Conservation (phyloP, 2,329 filamentous ascomycete genomes). For the Diplodia intermedia region DNA sequence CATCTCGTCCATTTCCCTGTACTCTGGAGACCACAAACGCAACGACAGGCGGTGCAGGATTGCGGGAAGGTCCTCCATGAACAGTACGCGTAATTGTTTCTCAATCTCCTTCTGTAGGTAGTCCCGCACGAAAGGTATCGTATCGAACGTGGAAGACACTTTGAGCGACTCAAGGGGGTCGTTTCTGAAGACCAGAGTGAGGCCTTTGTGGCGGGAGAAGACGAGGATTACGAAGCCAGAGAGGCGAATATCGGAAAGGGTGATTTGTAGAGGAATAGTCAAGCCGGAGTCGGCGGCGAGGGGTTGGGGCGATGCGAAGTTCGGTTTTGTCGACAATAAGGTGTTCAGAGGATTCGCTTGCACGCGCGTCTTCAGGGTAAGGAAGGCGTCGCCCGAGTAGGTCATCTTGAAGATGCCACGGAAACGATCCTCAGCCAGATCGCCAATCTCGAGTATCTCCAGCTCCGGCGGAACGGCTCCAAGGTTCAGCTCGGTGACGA, state of each 20-base stretch:
- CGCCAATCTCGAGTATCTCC: constrained; percentile 96
- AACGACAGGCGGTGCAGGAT: constrained; percentile 94
- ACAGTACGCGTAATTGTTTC: constrained; percentile 85
- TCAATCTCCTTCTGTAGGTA: constrained; percentile 97
- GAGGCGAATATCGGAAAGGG: constrained; percentile 90
- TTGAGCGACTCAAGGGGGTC: constrained; percentile 97
- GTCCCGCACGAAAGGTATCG: constrained; percentile 96
- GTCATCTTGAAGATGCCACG: constrained; percentile 99
- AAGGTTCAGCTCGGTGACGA: constrained; percentile 96
- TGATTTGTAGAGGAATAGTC: constrained; percentile 97
- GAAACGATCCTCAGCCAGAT: constrained; percentile 95
- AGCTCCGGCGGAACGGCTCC: constrained; percentile 92
- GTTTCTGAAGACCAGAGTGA: constrained; percentile 97
- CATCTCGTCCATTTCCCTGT: constrained; percentile 69
- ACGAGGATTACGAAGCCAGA: constrained; percentile 98
- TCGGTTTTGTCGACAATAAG: constrained; percentile 87
- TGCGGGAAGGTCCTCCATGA: constrained; percentile 97
- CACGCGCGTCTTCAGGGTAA: constrained; percentile 94
- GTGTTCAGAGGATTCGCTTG: constrained; percentile 98
- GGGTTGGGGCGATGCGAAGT: constrained; percentile 90
- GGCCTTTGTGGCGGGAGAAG: constrained; percentile 95
- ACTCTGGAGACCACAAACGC: constrained; percentile 87
- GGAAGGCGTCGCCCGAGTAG: constrained; percentile 91
- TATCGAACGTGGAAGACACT: constrained; percentile 98
- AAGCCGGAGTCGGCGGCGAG: constrained; percentile 88